A percentile compares a stretch with the other conserved stretches of the same genome.
These are phyloP conservation scores for Puccinia polysora DNA, from an alignment of 1,284 basidiomycete species.

Conservation along the genomic window DNA sequence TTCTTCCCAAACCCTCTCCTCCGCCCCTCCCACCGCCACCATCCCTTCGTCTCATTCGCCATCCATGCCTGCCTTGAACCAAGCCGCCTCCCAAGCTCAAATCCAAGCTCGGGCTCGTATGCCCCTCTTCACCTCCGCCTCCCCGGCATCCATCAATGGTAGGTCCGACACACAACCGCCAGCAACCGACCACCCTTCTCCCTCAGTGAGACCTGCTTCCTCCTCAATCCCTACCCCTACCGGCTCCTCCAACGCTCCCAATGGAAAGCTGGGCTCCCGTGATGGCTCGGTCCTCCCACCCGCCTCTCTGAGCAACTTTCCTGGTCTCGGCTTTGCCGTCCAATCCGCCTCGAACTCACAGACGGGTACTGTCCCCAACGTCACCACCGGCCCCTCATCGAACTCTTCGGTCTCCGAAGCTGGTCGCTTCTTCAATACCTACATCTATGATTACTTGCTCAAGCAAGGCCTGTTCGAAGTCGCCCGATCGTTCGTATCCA, in stretches of 20 bases:
- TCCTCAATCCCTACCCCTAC: not conserved
- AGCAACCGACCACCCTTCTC: not conserved
- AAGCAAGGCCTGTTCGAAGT: slow-evolving; percentile 43
- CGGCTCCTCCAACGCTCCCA: not conserved
- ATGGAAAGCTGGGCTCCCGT: slow-evolving; percentile 13
- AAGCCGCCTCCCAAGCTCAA: not conserved
- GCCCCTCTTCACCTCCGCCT: not conserved
- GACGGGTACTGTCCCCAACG: not conserved
- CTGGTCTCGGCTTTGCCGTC: slow-evolving; percentile 8
- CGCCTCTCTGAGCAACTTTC: slow-evolving; percentile 18
- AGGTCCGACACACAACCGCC: not conserved
- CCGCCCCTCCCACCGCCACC: slow-evolving; percentile 10
- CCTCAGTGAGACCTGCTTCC: not conserved
- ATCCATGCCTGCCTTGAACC: slow-evolving; percentile 9
- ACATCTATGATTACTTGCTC: slow-evolving; percentile 38
- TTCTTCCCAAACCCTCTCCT: slow-evolving; percentile 1
- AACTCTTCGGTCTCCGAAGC: not conserved
- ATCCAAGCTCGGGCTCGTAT: slow-evolving; percentile 1
- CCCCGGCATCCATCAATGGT: too few species aligned
- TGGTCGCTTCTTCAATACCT: slow-evolving; percentile 39
- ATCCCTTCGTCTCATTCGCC: slow-evolving; percentile 13
- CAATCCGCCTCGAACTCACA: not conserved
- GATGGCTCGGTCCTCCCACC: slow-evolving; percentile 13
- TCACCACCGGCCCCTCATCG: not conserved
- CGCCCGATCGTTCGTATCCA: slow-evolving; percentile 26